These are phyloP conservation scores for Danielozyma ontarioensis DNA, from an alignment of 805 yeast species.

Conservation along the genomic window DNA sequence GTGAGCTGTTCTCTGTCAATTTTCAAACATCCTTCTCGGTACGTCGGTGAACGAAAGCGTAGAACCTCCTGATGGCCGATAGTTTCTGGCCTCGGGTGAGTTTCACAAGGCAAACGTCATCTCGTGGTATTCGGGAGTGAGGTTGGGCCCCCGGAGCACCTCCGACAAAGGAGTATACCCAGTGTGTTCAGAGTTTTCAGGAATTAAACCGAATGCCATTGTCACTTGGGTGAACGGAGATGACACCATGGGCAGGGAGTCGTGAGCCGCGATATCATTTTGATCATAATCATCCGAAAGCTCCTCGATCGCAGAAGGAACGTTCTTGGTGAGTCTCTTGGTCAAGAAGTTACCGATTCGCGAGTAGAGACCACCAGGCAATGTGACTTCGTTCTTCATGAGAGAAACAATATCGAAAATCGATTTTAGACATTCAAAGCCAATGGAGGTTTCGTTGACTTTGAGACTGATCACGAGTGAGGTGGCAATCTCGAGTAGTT, in stretches of 20 bases:
- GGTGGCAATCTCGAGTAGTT: slow-evolving; percentile 11
- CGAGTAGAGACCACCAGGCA: slow-evolving; percentile 11
- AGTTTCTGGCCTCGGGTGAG: too few species aligned
- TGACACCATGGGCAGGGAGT: background rate
- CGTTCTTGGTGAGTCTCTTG: slow-evolving; percentile 1
- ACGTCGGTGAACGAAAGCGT: too few species aligned
- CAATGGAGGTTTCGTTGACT: background rate
- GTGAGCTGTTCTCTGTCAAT: too few species aligned
- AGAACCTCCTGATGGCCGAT: too few species aligned
- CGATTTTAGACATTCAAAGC: slow-evolving; percentile 4
- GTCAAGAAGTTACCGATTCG: slow-evolving; percentile 5
- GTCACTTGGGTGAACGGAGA: slow-evolving; percentile 10
- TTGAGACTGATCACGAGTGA: slow-evolving; percentile 5
- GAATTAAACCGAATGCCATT: slow-evolving; percentile 9
- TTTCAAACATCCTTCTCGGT: too few species aligned
- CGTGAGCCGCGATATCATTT: background rate
- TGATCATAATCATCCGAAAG: slow-evolving; percentile 2
- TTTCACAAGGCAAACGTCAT: too few species aligned
- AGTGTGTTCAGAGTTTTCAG: too few species aligned
- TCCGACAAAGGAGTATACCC: too few species aligned
- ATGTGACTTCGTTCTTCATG: slow-evolving; percentile 13
- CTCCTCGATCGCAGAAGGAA: slow-evolving; percentile 7
- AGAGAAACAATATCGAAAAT: slow-evolving; percentile 12
- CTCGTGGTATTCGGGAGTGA: too few species aligned
- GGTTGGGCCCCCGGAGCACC: too few species aligned